These are phyloP conservation scores for Tritrichomonas musculus DNA, from an alignment of 208 protist species.

Conservation along the genomic window DNA sequence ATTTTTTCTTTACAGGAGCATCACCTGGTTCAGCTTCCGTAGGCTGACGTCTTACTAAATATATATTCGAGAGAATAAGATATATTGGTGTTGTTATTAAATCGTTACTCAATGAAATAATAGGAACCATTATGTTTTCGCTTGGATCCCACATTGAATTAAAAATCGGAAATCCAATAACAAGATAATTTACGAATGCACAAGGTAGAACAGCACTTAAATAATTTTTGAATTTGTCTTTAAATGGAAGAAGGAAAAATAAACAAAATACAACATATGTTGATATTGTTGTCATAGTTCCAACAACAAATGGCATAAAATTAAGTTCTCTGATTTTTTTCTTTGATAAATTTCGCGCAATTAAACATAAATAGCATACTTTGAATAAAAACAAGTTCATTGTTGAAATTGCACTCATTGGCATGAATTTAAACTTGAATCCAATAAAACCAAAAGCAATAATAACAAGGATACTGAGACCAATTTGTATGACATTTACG, in stretches of 20 bases:
- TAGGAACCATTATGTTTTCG: not conserved
- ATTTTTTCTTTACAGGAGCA: no score
- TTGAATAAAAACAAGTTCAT: not conserved
- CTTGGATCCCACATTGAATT: not conserved
- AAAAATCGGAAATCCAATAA: not conserved
- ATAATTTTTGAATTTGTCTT: not conserved
- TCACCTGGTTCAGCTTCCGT: no score
- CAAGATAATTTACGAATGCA: not conserved
- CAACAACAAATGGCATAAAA: not conserved
- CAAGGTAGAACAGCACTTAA: not conserved
- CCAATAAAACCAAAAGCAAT: not conserved
- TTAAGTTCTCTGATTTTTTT: not conserved
- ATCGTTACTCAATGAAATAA: not conserved
- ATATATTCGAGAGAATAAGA: not conserved
- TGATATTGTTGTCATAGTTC: not conserved
- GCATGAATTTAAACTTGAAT: not conserved
- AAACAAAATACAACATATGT: not conserved
- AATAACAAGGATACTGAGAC: not conserved
- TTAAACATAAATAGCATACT: not conserved
- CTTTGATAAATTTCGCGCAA: not conserved
- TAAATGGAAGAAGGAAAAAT: not conserved
- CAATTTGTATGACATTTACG: not conserved
- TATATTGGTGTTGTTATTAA: not conserved
- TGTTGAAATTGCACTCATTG: not conserved
- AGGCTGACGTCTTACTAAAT: not conserved